phyloP scores from a whole-genome alignment of 179 eudicot genomes.

The Silene coronaria region DNA sequence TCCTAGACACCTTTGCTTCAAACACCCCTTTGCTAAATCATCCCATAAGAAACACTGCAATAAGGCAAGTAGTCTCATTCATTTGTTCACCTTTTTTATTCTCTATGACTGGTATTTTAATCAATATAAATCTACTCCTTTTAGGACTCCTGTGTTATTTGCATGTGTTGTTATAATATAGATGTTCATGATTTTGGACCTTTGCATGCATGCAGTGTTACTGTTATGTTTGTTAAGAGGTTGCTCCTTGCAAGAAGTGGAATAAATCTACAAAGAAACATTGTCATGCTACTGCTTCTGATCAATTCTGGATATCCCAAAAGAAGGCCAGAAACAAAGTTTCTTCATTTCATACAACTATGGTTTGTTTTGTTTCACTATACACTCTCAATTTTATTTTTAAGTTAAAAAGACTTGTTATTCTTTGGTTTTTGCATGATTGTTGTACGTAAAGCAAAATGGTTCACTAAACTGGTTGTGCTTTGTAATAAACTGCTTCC shows the following conservation, averaged over 20 bases:
- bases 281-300: conserved; percentile 14
- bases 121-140: too few species aligned
- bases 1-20: conserved; percentile 21
- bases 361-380: conserved; percentile 13
- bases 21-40: conserved; percentile 12
- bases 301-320: conserved; percentile 1
- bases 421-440: too few species aligned
- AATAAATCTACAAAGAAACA: conserved; percentile 7
- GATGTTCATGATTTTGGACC: neutral
- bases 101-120: too few species aligned
- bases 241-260: conserved; percentile 21
- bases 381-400: neutral
- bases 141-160: neutral
- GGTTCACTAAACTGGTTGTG: too few species aligned
- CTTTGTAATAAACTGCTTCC: too few species aligned
- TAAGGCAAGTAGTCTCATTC: neutral
- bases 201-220: conserved; percentile 11
- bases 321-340: conserved; percentile 1
- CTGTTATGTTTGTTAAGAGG: conserved; percentile 18
- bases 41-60: conserved; percentile 14
- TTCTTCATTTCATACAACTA: neutral
- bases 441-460: too few species aligned
- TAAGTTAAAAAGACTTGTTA: too few species aligned
- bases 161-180: too few species aligned
- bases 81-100: too few species aligned